Evolutionary conservation across 306 rosid species (phyloP), one percentile per base, ranked within the genome.

Genomic region (Begonia peltatifolia): DNA sequence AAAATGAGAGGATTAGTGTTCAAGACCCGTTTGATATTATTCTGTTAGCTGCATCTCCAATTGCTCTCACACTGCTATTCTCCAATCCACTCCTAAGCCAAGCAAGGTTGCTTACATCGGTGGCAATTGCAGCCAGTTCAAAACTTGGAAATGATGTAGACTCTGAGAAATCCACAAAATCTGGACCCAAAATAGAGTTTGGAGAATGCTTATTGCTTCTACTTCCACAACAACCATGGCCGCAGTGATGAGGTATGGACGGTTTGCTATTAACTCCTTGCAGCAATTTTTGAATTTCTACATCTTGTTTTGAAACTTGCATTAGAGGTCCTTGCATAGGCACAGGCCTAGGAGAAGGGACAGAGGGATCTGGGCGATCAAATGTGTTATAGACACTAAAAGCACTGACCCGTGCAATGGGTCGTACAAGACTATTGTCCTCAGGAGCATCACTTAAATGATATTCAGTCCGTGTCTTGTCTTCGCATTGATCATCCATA

Each of bases 81-180:
- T 85, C 95, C 74, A 90, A 73, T 61, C 95, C 97, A 74, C 97
- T 83, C 64, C 79, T 90, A 55, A 86, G 80, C 99, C 99, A 90
- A 71, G 95, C 95, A 58, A 86, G 85, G 66, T 80, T 86, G 50
- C 92, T 86, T 56, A 86, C 71, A 56, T 90, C 99, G 4, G 95
- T 73, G 61, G 95, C 95, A 57, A 90, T 83, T 61, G 94, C 87
- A 65, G 95, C 95, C 69, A 83, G 62, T 76, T 90, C 99, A 60
- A 78, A 83, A 71, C 79, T 90, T 10, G 88, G 81, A 54, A 86
- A 83, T 16, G 81, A 75, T 15, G 73, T 74, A 22, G 92, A 81
- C 54, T 90, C 99, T 5, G 84, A 64, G 64, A 62, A 86, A 41
- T 90, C 99, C 22, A 76, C 57, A 58, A 90, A 86, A 55, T 90